Conservation (phyloP, 371 early-diverging fungal genomes). For the Mortierella sp. region DNA sequence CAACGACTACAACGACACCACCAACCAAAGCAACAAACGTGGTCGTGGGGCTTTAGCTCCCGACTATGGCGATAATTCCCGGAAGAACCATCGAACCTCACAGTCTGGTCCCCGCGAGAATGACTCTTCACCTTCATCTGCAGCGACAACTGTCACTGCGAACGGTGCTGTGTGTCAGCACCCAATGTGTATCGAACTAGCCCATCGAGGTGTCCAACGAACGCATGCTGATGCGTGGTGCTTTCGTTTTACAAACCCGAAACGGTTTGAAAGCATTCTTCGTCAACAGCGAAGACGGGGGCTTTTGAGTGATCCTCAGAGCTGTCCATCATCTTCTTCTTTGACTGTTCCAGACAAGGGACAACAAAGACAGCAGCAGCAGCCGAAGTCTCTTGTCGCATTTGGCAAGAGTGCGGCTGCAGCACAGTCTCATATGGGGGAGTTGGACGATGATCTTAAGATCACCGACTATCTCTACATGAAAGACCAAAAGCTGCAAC, state of each 20-base stretch:
- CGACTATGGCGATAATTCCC: background rate
- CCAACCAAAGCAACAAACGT: background rate
- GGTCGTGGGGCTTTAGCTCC: background rate
- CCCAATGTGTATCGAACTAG: background rate
- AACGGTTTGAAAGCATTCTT: background rate
- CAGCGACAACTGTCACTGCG: background rate
- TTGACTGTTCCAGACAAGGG: background rate
- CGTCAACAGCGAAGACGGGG: background rate
- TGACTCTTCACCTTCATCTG: background rate
- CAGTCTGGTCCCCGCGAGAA: background rate
- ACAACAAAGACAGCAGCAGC: background rate
- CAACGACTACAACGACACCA: background rate
- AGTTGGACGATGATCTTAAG: background rate
- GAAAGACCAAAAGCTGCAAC: background rate
- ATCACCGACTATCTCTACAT: background rate
- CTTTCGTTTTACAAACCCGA: constrained; percentile 1
- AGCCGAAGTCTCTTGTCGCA: background rate
- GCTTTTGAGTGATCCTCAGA: background rate
- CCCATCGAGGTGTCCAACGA: background rate
- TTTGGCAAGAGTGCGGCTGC: background rate
- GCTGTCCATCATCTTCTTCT: background rate
- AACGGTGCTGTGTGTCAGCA: background rate
- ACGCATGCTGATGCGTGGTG: background rate
- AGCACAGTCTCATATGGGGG: background rate
- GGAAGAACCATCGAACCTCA: too few species aligned